Conservation (phyloP, 257 asterid genomes). For the Plantago ovata region DNA sequence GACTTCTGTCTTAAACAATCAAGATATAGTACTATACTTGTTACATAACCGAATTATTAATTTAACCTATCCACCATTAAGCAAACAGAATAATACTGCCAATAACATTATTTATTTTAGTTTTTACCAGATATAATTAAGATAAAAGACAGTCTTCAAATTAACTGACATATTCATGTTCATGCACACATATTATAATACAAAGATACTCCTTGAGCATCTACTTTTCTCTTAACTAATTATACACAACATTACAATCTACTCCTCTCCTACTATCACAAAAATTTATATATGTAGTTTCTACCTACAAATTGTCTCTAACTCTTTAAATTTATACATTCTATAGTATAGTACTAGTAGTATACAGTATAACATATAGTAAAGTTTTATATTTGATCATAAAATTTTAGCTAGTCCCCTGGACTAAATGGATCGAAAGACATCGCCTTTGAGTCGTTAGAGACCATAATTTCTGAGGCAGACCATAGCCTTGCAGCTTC, state of each 20-base stretch:
- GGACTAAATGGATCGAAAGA: conserved; percentile 18
- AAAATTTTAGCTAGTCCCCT: conserved; percentile 2
- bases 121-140: background rate
- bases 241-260: background rate
- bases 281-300: conserved; percentile 1
- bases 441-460: conserved; percentile 21
- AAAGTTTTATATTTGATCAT: too few relatives aligned
- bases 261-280: background rate
- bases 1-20: conserved; percentile 1
- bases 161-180: conserved; percentile 11
- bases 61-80: conserved; percentile 1
- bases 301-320: background rate
- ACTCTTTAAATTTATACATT: background rate
- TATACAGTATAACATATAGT: background rate
- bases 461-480: conserved; percentile 63
- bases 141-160: conserved; percentile 15
- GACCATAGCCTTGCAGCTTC: conserved; percentile 78
- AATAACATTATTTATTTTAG: background rate
- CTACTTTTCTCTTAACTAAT: background rate
- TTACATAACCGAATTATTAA: background rate
- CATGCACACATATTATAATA: conserved; percentile 9
- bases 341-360: background rate
- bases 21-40: background rate
- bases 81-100: conserved; percentile 2
- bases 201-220: conserved; percentile 6